Evolutionary conservation across 2,329 filamentous ascomycete genomes (phyloP).

Genomic region (Pseudogymnoascus sp.): DNA sequence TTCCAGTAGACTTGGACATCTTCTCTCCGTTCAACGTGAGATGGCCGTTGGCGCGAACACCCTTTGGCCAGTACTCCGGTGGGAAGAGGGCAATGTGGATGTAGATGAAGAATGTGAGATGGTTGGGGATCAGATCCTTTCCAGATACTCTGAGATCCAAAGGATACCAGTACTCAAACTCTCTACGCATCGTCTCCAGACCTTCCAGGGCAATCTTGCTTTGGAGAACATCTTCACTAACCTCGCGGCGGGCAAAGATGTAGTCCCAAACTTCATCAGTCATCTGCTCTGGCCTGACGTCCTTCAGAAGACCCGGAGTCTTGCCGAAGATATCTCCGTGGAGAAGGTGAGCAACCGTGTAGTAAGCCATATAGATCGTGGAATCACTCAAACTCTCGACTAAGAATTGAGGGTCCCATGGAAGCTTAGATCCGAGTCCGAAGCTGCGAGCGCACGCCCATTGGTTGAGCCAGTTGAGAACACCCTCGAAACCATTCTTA

Average conservation of each 20-base stretch:
- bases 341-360: slow-evolving; percentile 57
- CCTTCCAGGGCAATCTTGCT: slow-evolving; percentile 66
- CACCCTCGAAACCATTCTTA: slow-evolving; percentile 72
- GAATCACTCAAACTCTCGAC: slow-evolving; percentile 90
- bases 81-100: slow-evolving; percentile 86
- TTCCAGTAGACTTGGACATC: slow-evolving; percentile 97
- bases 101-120: slow-evolving; percentile 93
- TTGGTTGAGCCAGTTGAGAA: slow-evolving; percentile 85
- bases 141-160: slow-evolving; percentile 80
- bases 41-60: slow-evolving; percentile 85
- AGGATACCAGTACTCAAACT: slow-evolving; percentile 97
- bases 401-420: slow-evolving; percentile 85
- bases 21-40: slow-evolving; percentile 93
- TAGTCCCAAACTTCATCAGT: slow-evolving; percentile 96
- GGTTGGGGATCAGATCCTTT: slow-evolving; percentile 89
- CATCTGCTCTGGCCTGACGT: slow-evolving; percentile 77
- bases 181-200: slow-evolving; percentile 73
- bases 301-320: slow-evolving; percentile 51
- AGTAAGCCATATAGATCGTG: slow-evolving; percentile 85
- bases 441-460: slow-evolving; percentile 93
- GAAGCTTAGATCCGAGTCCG: slow-evolving; percentile 86
- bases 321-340: slow-evolving; percentile 83
- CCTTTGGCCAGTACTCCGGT: slow-evolving; percentile 78
- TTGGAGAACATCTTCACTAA: slow-evolving; percentile 54
- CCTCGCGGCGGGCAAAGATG: slow-evolving; percentile 70